phyloP scores from a whole-genome alignment of 805 yeast species.

The Starmera caribaea region DNA sequence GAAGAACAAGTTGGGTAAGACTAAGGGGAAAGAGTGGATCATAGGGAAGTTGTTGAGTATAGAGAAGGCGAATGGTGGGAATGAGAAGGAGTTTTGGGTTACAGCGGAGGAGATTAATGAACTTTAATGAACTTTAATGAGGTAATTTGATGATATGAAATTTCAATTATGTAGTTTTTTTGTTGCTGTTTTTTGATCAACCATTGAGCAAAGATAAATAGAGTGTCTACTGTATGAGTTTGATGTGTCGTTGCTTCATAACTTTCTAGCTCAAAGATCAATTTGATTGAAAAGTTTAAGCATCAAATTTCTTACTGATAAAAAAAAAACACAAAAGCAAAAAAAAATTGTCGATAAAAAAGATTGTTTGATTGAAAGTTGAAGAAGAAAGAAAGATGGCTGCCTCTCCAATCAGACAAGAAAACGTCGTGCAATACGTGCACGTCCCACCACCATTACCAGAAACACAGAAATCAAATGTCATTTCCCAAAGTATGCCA shows the following conservation, averaged over 20 bases:
- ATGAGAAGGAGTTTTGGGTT: constrained; percentile 12
- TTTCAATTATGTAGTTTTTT: neutral
- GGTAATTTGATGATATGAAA: neutral
- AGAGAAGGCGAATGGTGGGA: constrained; percentile 24
- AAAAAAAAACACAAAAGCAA: no score
- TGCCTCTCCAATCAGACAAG: constrained; percentile 23
- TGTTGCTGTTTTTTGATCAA: no score
- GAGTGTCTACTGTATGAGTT: no score
- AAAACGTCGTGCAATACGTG: constrained; percentile 29
- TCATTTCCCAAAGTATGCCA: constrained; percentile 49
- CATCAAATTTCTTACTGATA: no score
- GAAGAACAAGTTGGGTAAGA: constrained; percentile 29
- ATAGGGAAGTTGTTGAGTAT: constrained; percentile 61
- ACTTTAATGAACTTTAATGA: no score
- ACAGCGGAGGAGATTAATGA: constrained; percentile 12
- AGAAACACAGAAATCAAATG: constrained; percentile 33
- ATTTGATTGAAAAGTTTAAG: no score
- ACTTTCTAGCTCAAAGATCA: no score
- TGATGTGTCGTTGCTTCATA: no score
- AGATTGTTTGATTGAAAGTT: neutral
- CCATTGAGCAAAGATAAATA: no score
- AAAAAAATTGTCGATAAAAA: neutral
- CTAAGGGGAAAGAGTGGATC: constrained; percentile 64
- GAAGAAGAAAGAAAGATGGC: constrained; percentile 11
- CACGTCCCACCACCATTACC: constrained; percentile 42